A percentile compares a stretch with the other conserved stretches of the same genome.
Conservation (phyloP, 352 stramenopile species). For the Globisporangium mamillatum region DNA sequence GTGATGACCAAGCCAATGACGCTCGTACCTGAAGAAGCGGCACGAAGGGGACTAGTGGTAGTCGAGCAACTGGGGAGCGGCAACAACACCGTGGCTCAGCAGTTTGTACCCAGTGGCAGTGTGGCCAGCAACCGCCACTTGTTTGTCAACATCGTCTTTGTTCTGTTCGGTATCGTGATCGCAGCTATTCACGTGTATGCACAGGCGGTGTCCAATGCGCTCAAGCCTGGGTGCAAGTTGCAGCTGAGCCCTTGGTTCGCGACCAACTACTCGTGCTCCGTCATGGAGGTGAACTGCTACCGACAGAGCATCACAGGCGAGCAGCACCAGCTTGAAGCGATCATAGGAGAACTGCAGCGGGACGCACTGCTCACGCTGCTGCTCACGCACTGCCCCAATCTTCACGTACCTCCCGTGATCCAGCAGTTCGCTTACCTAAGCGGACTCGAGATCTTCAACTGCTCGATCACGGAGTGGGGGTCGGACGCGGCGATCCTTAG, state of each 20-base stretch:
- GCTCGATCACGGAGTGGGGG: constrained; percentile 14
- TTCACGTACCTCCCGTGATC: constrained; percentile 19
- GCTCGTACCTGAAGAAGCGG: background rate
- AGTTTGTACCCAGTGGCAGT: background rate
- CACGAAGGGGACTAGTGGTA: no score
- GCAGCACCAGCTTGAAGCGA: background rate
- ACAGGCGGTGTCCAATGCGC: background rate
- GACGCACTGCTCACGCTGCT: constrained; percentile 13
- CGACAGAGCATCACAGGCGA: background rate
- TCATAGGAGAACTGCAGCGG: constrained; percentile 14
- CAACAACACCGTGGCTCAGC: no score
- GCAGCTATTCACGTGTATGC: background rate
- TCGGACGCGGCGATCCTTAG: background rate
- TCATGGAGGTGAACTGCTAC: constrained; percentile 18
- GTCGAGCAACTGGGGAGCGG: background rate
- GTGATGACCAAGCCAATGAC: background rate
- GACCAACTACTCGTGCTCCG: constrained; percentile 17
- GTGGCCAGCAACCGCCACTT: background rate
- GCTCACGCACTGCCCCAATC: constrained; percentile 19
- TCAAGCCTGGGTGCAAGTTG: constrained; percentile 2
- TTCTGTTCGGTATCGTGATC: background rate
- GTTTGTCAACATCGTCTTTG: background rate
- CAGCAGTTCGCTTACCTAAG: constrained; percentile 16
- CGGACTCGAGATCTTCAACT: constrained; percentile 24
- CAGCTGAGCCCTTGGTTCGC: background rate